Conservation (phyloP, 148 eudicot genomes). For the Rhododendron simsii region DNA sequence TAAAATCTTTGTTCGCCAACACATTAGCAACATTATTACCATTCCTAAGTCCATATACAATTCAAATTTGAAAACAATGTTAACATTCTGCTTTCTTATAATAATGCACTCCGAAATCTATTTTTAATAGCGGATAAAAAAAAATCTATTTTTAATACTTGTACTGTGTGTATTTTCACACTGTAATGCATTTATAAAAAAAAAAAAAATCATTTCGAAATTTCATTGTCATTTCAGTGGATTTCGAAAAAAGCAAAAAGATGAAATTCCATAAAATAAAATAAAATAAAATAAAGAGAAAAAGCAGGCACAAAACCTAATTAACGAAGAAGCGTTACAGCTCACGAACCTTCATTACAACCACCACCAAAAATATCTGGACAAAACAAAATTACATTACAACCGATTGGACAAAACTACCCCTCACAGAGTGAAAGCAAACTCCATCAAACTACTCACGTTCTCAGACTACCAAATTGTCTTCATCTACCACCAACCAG, state of each 20-base stretch:
- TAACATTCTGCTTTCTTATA: too few species aligned
- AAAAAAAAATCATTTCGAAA: too few species aligned
- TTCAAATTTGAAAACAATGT: too few species aligned
- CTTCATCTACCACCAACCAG: background rate
- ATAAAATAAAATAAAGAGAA: background rate
- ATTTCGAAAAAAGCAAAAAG: background rate
- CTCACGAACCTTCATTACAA: background rate
- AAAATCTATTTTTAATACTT: too few species aligned
- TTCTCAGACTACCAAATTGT: background rate
- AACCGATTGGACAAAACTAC: constrained; percentile 4
- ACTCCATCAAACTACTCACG: background rate
- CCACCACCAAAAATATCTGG: background rate
- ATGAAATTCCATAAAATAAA: background rate
- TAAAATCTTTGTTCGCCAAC: too few species aligned
- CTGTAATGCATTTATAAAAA: too few species aligned
- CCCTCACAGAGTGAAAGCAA: background rate
- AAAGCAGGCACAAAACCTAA: background rate
- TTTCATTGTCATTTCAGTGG: too few species aligned
- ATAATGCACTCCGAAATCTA: too few species aligned
- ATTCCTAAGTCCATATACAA: too few species aligned
- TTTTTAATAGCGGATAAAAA: too few species aligned
- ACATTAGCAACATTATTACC: too few species aligned
- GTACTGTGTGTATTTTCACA: too few species aligned
- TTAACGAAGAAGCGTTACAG: background rate
- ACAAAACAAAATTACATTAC: background rate